phyloP scores from a whole-genome alignment of 805 yeast species.

The Candida mattraensis region DNA sequence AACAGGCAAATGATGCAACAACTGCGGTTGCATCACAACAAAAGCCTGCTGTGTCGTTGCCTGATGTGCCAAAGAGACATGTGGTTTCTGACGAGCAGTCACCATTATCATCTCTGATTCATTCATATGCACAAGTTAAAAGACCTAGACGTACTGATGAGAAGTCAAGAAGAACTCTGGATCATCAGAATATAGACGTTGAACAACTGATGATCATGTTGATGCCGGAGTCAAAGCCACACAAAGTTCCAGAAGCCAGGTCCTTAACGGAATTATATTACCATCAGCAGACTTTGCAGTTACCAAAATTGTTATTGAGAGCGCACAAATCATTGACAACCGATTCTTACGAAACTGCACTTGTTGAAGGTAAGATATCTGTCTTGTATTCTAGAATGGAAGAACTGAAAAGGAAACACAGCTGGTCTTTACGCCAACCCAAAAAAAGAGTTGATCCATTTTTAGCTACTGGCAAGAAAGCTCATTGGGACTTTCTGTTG shows the following conservation, averaged over 20 bases:
- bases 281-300: slow-evolving; percentile 83
- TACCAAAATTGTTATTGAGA: slow-evolving; percentile 75
- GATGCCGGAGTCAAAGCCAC: slow-evolving; percentile 52
- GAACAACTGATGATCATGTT: slow-evolving; percentile 45
- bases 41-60: slow-evolving; percentile 1
- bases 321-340: slow-evolving; percentile 87
- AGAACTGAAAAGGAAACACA: slow-evolving; percentile 80
- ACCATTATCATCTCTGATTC: slow-evolving; percentile 31
- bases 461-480: slow-evolving; percentile 34
- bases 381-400: slow-evolving; percentile 89
- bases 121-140: slow-evolving; percentile 23
- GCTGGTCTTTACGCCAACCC: slow-evolving; percentile 93
- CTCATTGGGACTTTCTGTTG: slow-evolving; percentile 73
- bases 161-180: slow-evolving; percentile 31
- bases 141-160: slow-evolving; percentile 30
- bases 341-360: slow-evolving; percentile 78
- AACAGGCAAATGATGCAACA: not conserved
- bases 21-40: slow-evolving; percentile 1
- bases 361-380: slow-evolving; percentile 87
- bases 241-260: slow-evolving; percentile 53
- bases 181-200: slow-evolving; percentile 41
- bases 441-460: slow-evolving; percentile 69
- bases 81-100: slow-evolving; percentile 28
- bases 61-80: slow-evolving; percentile 16
- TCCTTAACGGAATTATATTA: slow-evolving; percentile 86